phyloP scores from a whole-genome alignment of 192 early-diverging fungal genomes.

The Globomyces pollinis-pini region DNA sequence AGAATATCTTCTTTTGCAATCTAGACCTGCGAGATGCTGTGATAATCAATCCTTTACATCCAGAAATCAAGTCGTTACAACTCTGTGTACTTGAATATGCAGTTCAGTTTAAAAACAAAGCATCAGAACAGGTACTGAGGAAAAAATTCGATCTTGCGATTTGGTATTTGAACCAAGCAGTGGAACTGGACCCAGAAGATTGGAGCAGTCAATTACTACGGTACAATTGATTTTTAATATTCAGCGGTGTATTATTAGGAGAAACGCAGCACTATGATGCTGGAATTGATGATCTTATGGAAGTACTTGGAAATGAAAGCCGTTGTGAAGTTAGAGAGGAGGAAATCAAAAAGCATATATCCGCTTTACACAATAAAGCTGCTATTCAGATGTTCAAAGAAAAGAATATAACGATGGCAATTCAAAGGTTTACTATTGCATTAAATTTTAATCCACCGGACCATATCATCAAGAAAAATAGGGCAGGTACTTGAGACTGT shows the following conservation, averaged over 20 bases:
- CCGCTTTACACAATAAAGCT: conserved; percentile 34
- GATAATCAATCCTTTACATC: conserved; percentile 24
- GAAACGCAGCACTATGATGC: conserved; percentile 36
- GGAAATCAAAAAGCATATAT: conserved; percentile 29
- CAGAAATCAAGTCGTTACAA: conserved; percentile 28
- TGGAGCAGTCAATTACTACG: conserved; percentile 14
- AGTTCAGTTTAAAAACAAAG: conserved; percentile 38
- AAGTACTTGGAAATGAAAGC: conserved; percentile 17
- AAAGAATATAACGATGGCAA: conserved; percentile 13
- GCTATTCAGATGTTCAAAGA: conserved; percentile 28
- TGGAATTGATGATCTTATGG: conserved; percentile 32
- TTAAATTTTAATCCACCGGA: conserved; percentile 21
- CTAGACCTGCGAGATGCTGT: conserved; percentile 28
- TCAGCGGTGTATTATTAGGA: conserved; percentile 34
- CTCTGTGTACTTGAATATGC: conserved; percentile 26
- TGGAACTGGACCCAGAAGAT: conserved; percentile 42
- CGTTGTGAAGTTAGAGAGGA: conserved; percentile 19
- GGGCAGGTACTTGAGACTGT: no score
- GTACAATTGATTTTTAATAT: neutral
- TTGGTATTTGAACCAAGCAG: conserved; percentile 36
- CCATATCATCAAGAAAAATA: conserved; percentile 31
- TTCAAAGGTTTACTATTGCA: conserved; percentile 22
- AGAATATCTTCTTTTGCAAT: conserved; percentile 26
- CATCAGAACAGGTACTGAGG: conserved; percentile 29
- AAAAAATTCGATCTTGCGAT: conserved; percentile 25